Evolutionary conservation across 257 asterid species (phyloP).

Genomic region (Paulownia fortunei): DNA sequence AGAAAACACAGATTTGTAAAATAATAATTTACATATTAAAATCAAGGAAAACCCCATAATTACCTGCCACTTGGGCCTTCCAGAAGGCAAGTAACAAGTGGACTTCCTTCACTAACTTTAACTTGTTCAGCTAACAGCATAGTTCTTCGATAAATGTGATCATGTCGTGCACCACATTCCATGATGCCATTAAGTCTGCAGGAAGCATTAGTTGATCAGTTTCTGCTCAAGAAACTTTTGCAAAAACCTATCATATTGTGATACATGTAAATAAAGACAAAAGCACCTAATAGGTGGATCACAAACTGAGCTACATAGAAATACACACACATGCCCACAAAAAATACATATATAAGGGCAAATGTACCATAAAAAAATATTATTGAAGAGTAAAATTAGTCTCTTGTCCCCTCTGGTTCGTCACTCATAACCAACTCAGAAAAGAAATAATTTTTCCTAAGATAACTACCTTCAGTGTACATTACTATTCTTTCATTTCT

Average conservation of each 20-base stretch:
- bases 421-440: slow-evolving; percentile 17
- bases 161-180: slow-evolving; percentile 83
- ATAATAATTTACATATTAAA: slow-evolving; percentile 20
- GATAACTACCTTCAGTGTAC: neutral
- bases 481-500: neutral
- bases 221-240: slow-evolving; percentile 17
- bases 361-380: neutral
- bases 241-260: neutral
- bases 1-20: slow-evolving; percentile 27
- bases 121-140: slow-evolving; percentile 94
- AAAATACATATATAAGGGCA: neutral
- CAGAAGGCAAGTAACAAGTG: slow-evolving; percentile 88
- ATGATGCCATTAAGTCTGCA: slow-evolving; percentile 84
- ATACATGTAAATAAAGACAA: slow-evolving; percentile 12
- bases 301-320: slow-evolving; percentile 10
- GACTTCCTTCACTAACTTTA: slow-evolving; percentile 87
- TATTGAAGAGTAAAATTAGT: neutral
- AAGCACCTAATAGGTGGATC: slow-evolving; percentile 21
- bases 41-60: slow-evolving; percentile 28
- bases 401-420: neutral
- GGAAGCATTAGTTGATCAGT: slow-evolving; percentile 36
- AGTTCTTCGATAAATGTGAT: slow-evolving; percentile 74
- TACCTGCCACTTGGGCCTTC: slow-evolving; percentile 99
- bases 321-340: neutral
- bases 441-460: neutral